A percentile compares a stretch with the other conserved stretches of the same genome.
Conservation (phyloP, 208 protist genomes). For the Trypanosoma congolense region DNA sequence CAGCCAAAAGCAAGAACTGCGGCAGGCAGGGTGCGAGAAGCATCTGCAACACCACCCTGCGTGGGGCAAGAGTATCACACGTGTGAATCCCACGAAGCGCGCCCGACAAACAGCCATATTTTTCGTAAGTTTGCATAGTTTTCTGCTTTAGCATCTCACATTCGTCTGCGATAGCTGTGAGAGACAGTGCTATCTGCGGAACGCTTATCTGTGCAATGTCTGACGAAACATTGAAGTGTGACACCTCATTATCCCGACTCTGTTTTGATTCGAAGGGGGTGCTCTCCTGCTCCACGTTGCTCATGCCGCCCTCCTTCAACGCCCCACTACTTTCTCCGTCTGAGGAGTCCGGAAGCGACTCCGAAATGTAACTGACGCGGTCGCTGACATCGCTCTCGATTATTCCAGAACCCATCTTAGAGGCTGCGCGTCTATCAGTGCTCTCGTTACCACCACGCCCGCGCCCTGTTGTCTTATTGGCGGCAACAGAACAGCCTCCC, state of each 20-base stretch:
- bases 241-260: not conserved
- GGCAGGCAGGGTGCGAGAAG: conserved; percentile 48
- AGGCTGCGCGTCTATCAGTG: too few species aligned
- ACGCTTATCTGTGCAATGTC: conserved; percentile 1
- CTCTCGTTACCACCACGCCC: not conserved
- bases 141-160: conserved; percentile 33
- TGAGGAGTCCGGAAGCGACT: too few species aligned
- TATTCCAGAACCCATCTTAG: too few species aligned
- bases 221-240: not conserved
- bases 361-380: too few species aligned
- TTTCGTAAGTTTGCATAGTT: conserved; percentile 31
- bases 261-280: not conserved
- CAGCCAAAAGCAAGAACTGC: conserved; percentile 28
- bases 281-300: not conserved
- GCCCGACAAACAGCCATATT: conserved; percentile 65
- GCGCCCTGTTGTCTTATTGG: not conserved
- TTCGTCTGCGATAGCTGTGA: conserved; percentile 26
- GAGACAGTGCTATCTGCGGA: not conserved
- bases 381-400: too few species aligned
- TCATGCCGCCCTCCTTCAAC: too few species aligned
- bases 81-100: conserved; percentile 70
- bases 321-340: too few species aligned
- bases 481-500: not conserved
- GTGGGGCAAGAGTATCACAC: conserved; percentile 44
- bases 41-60: conserved; percentile 56